phyloP scores from a whole-genome alignment of 345 rosid species.

The Litchi chinensis region DNA sequence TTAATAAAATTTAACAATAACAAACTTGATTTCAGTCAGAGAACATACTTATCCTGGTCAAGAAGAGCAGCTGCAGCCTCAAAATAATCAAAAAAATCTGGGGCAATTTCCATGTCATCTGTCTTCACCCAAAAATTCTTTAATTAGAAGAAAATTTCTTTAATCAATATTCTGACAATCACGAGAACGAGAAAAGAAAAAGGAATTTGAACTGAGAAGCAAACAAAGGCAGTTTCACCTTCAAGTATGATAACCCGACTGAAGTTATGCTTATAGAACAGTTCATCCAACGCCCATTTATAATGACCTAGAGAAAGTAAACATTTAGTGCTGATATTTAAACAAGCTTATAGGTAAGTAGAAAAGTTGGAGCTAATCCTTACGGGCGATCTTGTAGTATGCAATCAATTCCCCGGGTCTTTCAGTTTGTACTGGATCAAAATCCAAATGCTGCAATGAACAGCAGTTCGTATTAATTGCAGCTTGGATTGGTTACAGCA shows the following conservation, averaged over 20 bases:
- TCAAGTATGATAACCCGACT: conserved; percentile 84
- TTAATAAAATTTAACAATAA: conserved; percentile 4
- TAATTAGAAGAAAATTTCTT: conserved; percentile 21
- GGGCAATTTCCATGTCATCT: conserved; percentile 99
- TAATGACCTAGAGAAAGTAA: conserved; percentile 66
- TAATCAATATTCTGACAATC: conserved; percentile 7
- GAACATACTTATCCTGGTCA: conserved; percentile 85
- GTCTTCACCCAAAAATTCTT: conserved; percentile 36
- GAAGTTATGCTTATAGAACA: conserved; percentile 86
- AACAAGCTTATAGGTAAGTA: conserved; percentile 16
- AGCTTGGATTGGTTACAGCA: conserved; percentile 15
- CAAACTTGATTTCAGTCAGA: conserved; percentile 19
- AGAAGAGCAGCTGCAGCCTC: conserved; percentile 91
- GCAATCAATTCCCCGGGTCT: conserved; percentile 94
- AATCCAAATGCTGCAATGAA: conserved; percentile 75
- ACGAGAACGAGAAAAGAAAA: neutral
- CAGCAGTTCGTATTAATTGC: conserved; percentile 18
- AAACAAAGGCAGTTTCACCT: conserved; percentile 52
- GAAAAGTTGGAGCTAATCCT: conserved; percentile 34
- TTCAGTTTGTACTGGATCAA: conserved; percentile 69
- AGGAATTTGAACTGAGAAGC: conserved; percentile 6
- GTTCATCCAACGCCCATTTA: conserved; percentile 92
- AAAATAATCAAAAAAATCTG: conserved; percentile 94
- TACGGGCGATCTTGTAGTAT: conserved; percentile 92
- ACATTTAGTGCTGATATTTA: conserved; percentile 26